A percentile compares a stretch with the other conserved stretches of the same genome.
These are phyloP conservation scores for Raddia guianensis DNA, from an alignment of 176 grass and related monocot species.

Conservation along the genomic window DNA sequence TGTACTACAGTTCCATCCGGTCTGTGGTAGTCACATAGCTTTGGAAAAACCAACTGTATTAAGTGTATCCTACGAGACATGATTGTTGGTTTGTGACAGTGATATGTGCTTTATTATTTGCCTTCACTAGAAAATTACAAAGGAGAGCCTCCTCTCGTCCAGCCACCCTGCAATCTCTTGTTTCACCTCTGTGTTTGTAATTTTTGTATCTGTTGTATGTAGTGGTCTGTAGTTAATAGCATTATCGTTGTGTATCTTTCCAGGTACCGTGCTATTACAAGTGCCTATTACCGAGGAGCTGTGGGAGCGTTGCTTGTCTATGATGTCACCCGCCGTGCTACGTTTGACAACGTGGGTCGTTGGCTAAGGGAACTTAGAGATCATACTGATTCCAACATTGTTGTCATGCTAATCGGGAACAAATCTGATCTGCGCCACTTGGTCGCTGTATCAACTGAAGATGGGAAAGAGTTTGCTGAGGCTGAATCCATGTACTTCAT, in stretches of 20 bases:
- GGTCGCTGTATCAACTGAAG: constrained; percentile 64
- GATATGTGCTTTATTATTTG: background rate
- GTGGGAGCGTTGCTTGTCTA: constrained; percentile 73
- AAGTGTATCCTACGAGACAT: background rate
- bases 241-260: background rate
- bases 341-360: constrained; percentile 58
- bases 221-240: background rate
- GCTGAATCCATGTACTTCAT: constrained; percentile 72
- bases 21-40: background rate
- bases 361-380: constrained; percentile 74
- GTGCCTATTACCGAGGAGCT: constrained; percentile 76
- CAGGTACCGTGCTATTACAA: constrained; percentile 80
- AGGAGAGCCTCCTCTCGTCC: background rate
- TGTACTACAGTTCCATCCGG: background rate
- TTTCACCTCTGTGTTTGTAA: background rate
- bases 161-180: background rate
- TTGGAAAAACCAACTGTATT: background rate
- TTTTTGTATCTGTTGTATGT: background rate
- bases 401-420: constrained; percentile 67
- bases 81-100: too few relatives aligned
- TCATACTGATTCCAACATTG: constrained; percentile 66
- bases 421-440: constrained; percentile 73
- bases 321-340: constrained; percentile 64
- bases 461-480: constrained; percentile 65
- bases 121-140: background rate